Conservation (phyloP, 2,329 filamentous ascomycete species). For the Phaeomoniella chlamydospora region DNA sequence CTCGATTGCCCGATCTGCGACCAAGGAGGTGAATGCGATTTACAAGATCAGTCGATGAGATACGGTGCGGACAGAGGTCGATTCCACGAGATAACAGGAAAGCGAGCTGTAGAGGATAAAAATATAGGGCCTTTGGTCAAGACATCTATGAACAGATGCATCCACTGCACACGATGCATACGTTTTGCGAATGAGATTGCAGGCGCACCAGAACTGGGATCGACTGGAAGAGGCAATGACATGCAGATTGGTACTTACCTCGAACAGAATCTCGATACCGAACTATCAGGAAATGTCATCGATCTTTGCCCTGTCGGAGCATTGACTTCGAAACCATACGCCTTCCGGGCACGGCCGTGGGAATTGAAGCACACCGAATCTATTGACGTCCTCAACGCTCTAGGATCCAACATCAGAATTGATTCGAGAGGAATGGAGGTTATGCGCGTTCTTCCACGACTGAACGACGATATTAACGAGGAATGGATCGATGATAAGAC, state of each 20-base stretch:
- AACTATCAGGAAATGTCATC: conserved; percentile 94
- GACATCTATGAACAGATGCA: conserved; percentile 99
- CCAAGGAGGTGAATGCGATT: conserved; percentile 96
- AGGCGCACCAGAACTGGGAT: conserved; percentile 88
- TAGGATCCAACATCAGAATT: conserved; percentile 89
- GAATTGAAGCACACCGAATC: conserved; percentile 93
- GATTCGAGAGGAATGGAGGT: conserved; percentile 90
- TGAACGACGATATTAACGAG: conserved; percentile 97
- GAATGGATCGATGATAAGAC: conserved; percentile 99
- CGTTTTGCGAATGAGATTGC: conserved; percentile 97
- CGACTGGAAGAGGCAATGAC: conserved; percentile 87
- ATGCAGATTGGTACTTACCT: conserved; percentile 97
- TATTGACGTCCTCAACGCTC: conserved; percentile 80
- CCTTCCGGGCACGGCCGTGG: conserved; percentile 93
- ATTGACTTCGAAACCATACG: conserved; percentile 92
- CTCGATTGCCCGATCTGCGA: conserved; percentile 96
- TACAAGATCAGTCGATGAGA: conserved; percentile 98
- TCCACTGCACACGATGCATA: conserved; percentile 95
- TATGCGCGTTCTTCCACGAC: conserved; percentile 80
- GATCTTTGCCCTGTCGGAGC: conserved; percentile 96
- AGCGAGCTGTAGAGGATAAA: conserved; percentile 97
- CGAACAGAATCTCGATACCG: conserved; percentile 82
- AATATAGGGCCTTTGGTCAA: conserved; percentile 97
- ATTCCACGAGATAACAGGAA: conserved; percentile 91
- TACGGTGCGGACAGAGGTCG: conserved; percentile 92